Conservation (phyloP, 768 basidiomycete genomes). For the Panellus pusillus region DNA sequence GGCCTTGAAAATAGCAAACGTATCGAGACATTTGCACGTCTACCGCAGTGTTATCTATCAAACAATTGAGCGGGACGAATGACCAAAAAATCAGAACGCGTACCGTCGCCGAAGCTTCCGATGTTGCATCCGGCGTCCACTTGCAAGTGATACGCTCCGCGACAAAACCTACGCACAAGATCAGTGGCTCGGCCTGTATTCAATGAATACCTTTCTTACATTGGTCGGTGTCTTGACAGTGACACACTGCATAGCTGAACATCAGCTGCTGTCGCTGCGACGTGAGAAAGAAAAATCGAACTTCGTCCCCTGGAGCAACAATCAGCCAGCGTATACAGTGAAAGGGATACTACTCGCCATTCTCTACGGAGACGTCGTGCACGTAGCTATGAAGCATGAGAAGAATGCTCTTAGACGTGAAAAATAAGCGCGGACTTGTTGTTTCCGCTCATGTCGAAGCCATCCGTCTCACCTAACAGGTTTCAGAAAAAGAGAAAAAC, state of each 20-base stretch:
- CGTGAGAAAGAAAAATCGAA: not conserved
- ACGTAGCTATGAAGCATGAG: constrained; percentile 23
- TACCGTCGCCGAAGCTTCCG: constrained; percentile 24
- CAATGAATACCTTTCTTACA: too few species aligned
- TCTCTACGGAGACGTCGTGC: constrained; percentile 34
- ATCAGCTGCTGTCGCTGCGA: too few species aligned
- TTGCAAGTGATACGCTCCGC: constrained; percentile 21
- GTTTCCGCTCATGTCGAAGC: constrained; percentile 29
- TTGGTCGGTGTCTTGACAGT: constrained; percentile 34
- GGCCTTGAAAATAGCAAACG: too few species aligned
- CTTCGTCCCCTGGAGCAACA: constrained; percentile 6
- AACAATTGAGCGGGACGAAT: too few species aligned
- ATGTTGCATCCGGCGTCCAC: constrained; percentile 27
- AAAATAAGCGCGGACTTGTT: constrained; percentile 13
- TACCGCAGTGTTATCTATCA: too few species aligned
- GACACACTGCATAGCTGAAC: constrained; percentile 25
- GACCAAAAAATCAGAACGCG: too few species aligned
- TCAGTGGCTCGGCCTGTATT: too few species aligned
- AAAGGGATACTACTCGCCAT: constrained; percentile 18
- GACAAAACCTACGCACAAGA: constrained; percentile 11
- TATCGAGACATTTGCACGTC: too few species aligned
- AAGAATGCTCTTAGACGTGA: not conserved
- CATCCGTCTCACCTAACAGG: constrained; percentile 29
- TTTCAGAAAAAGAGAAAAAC: too few species aligned
- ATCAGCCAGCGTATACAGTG: not conserved